These are phyloP conservation scores for Stenogyne calaminthoides DNA, from an alignment of 305 asterid genomes.

Conservation along the genomic window DNA sequence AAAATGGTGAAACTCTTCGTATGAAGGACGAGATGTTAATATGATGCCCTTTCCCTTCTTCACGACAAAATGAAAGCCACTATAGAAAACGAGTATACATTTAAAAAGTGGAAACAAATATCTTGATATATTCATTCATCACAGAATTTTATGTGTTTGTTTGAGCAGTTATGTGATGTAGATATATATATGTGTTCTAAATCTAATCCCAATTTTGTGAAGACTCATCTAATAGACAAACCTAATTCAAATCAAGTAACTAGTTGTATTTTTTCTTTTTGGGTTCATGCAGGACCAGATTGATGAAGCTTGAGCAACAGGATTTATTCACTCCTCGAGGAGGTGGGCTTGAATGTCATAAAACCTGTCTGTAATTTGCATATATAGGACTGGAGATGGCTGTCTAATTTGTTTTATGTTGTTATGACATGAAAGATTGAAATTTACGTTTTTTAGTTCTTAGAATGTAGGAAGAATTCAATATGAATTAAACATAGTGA, in stretches of 20 bases:
- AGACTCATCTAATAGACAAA: background rate
- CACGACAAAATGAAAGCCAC: background rate
- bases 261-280: background rate
- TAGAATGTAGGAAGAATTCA: background rate
- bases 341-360: slow-evolving; percentile 61
- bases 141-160: background rate
- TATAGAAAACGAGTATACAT: background rate
- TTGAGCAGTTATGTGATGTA: background rate
- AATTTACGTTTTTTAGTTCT: background rate
- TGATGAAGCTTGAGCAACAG: slow-evolving; percentile 51
- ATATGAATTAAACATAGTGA: background rate
- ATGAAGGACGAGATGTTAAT: background rate
- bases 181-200: background rate
- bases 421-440: slow-evolving; percentile 3
- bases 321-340: slow-evolving; percentile 39
- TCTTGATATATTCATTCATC: background rate
- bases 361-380: slow-evolving; percentile 46
- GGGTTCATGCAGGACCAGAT: slow-evolving; percentile 58
- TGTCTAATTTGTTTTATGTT: slow-evolving; percentile 32
- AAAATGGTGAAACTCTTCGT: background rate
- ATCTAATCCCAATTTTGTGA: background rate
- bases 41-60: slow-evolving; percentile 1
- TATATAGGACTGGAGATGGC: slow-evolving; percentile 26
- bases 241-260: slow-evolving; percentile 12
- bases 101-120: background rate